Conservation (phyloP, 208 protist species). For the Phytomonas francai region DNA sequence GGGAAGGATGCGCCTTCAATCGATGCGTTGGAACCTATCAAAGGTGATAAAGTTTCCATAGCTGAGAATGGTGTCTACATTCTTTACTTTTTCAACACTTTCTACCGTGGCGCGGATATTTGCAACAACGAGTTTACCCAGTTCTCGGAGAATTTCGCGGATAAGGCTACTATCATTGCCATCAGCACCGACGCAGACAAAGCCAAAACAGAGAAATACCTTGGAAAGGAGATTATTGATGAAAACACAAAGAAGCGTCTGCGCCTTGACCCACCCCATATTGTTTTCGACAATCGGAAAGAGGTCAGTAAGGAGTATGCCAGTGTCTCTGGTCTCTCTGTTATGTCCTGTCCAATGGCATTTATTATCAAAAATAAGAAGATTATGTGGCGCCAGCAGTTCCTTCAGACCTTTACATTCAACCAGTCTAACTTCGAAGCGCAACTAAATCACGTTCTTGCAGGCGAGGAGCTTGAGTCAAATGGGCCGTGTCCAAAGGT, state of each 20-base stretch:
- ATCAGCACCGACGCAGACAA: constrained; percentile 86
- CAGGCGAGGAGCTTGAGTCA: constrained; percentile 68
- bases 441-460: constrained; percentile 76
- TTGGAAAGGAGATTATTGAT: constrained; percentile 79
- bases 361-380: constrained; percentile 82
- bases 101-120: constrained; percentile 83
- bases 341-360: constrained; percentile 87
- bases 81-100: constrained; percentile 90
- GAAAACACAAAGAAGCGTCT: constrained; percentile 88
- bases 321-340: constrained; percentile 57
- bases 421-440: constrained; percentile 86
- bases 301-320: constrained; percentile 73
- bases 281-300: constrained; percentile 83
- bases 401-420: constrained; percentile 82
- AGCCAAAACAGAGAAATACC: constrained; percentile 88
- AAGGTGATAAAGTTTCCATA: constrained; percentile 59
- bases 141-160: constrained; percentile 66
- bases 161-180: constrained; percentile 73
- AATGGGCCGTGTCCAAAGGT: constrained; percentile 80
- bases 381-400: constrained; percentile 88
- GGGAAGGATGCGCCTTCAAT: constrained; percentile 59
- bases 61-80: constrained; percentile 63
- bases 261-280: constrained; percentile 62
- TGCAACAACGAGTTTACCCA: constrained; percentile 87
- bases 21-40: constrained; percentile 52